Percentiles rank a stretch among this genome's conserved stretches.
phyloP scores from a whole-genome alignment of 2,329 filamentous ascomycete genomes.

The Tolypocladium nubicola region DNA sequence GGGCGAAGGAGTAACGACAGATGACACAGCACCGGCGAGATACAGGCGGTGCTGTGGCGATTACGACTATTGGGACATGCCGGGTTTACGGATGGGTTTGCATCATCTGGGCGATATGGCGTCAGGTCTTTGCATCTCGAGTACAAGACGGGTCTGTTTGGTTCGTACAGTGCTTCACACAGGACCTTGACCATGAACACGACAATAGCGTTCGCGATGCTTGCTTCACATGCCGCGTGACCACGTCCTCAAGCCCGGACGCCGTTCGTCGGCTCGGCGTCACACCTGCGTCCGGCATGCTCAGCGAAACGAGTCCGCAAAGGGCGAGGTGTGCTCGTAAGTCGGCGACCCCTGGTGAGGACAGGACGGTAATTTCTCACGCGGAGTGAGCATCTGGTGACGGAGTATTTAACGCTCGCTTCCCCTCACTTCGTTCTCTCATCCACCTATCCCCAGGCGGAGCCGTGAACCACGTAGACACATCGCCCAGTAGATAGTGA shows the following conservation, averaged over 20 bases:
- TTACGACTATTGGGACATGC: neutral
- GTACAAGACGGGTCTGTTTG: neutral
- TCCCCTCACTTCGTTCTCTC: neutral
- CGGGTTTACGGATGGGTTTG: neutral
- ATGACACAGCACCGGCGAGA: neutral
- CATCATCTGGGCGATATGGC: neutral
- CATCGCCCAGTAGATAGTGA: neutral
- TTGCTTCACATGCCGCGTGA: neutral
- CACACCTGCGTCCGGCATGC: too few species aligned
- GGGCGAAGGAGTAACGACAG: neutral
- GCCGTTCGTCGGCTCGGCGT: conserved; percentile 1
- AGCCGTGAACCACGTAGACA: neutral
- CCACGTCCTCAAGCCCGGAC: neutral
- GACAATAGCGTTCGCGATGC: neutral
- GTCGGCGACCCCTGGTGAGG: too few species aligned
- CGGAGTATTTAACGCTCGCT: neutral
- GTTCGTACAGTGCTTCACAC: neutral
- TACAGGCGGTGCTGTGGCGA: neutral
- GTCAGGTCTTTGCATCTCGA: neutral
- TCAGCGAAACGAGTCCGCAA: too few species aligned
- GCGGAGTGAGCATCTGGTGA: neutral
- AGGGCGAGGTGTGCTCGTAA: too few species aligned
- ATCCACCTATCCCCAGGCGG: neutral
- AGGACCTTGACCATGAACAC: too few species aligned
- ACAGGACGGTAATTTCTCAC: neutral